Evolutionary conservation across 2,329 filamentous ascomycete genomes (phyloP).

Genomic region (Lachnellula hyalina): DNA sequence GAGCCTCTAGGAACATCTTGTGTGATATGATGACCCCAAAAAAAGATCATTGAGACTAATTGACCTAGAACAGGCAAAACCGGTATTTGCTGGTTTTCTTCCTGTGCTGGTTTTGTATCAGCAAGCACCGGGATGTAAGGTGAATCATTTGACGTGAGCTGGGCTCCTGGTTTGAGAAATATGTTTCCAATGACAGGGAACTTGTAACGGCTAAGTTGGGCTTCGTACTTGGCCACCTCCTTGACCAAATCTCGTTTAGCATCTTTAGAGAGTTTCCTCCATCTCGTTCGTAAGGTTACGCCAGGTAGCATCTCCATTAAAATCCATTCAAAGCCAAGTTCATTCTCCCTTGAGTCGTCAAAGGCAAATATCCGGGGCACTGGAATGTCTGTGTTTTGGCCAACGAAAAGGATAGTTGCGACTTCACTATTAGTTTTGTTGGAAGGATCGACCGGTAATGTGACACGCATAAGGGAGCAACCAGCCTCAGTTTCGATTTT

Average conservation of each 20-base stretch:
- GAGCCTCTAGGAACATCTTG: constrained; percentile 1
- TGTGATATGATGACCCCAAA: constrained; percentile 4
- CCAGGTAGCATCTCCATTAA: constrained; percentile 31
- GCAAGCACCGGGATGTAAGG: not conserved
- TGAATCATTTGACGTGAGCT: not conserved
- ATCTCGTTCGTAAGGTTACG: constrained; percentile 22
- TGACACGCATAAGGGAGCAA: constrained; percentile 31
- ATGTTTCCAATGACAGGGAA: constrained; percentile 1
- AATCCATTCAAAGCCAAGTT: constrained; percentile 39
- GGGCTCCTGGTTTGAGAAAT: not conserved
- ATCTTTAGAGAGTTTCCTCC: constrained; percentile 31
- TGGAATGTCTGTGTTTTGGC: constrained; percentile 29
- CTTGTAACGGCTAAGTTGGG: constrained; percentile 23
- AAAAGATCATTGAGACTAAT: not conserved
- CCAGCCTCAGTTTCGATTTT: constrained; percentile 17
- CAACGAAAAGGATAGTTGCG: constrained; percentile 34
- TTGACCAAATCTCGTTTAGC: constrained; percentile 30
- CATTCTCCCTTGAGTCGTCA: constrained; percentile 29
- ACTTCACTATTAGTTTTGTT: constrained; percentile 37
- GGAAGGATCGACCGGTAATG: constrained; percentile 34
- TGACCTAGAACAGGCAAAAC: not conserved
- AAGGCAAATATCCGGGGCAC: constrained; percentile 33
- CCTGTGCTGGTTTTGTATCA: not conserved
- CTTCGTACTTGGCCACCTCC: constrained; percentile 30
- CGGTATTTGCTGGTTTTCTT: no score